Conservation (phyloP, 1,284 basidiomycete genomes). For the Ustilago bromivora region DNA sequence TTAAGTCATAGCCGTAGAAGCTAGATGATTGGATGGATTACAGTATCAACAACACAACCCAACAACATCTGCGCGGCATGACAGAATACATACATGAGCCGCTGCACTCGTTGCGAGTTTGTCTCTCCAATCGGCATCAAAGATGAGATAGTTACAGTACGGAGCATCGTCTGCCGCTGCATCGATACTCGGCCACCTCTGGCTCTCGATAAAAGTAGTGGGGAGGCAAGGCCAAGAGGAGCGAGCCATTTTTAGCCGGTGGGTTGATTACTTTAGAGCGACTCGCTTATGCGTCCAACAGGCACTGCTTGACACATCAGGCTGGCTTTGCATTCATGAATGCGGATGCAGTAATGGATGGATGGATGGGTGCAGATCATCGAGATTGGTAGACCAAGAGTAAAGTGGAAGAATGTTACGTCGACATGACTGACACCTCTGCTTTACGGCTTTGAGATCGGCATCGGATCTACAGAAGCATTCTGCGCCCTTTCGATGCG, state of each 20-base stretch:
- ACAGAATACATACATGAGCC: neutral
- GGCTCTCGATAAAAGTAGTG: too few species aligned
- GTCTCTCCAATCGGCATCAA: neutral
- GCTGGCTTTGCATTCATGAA: too few species aligned
- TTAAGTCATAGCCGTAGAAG: neutral
- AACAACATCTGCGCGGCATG: neutral
- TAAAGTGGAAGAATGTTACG: too few species aligned
- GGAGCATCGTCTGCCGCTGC: constrained; percentile 30
- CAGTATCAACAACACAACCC: neutral
- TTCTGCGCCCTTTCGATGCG: too few species aligned
- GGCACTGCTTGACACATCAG: too few species aligned
- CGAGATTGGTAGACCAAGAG: too few species aligned
- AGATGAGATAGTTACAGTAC: constrained; percentile 4
- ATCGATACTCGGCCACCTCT: constrained; percentile 10
- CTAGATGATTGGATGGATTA: constrained; percentile 14
- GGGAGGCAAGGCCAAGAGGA: neutral
- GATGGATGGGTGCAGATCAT: too few species aligned
- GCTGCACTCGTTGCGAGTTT: neutral
- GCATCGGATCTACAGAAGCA: too few species aligned
- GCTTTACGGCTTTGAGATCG: too few species aligned
- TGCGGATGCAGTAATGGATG: too few species aligned
- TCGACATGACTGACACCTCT: too few species aligned
- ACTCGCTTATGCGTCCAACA: constrained; percentile 18
- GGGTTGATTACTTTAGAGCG: constrained; percentile 12
- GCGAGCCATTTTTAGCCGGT: constrained; percentile 7